These are phyloP conservation scores for Serendipita sp. DNA, from an alignment of 768 basidiomycete species.

Conservation along the genomic window DNA sequence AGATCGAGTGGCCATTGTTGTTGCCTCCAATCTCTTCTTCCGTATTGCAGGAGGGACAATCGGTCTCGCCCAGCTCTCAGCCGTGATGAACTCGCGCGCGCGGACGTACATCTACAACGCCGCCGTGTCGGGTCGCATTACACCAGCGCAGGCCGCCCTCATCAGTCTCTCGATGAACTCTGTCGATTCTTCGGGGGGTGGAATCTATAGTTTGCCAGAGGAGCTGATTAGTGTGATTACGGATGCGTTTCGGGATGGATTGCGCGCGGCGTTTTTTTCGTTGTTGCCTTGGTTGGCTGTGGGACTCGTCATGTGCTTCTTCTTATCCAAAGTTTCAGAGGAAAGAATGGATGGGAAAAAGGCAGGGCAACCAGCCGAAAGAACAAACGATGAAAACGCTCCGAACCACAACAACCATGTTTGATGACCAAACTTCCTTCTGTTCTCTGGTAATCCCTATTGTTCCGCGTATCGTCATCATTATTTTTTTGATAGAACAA, in stretches of 20 bases:
- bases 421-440: no score
- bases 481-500: no score
- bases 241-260: constrained; percentile 28
- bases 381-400: no score
- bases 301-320: constrained; percentile 22
- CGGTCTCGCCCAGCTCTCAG: constrained; percentile 37
- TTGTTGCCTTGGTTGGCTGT: constrained; percentile 34
- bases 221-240: constrained; percentile 23
- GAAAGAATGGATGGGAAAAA: neutral
- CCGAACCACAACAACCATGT: no score
- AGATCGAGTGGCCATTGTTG: constrained; percentile 28
- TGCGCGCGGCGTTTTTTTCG: constrained; percentile 31
- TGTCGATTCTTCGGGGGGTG: constrained; percentile 22
- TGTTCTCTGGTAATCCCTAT: no score
- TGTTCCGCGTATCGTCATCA: no score
- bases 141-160: constrained; percentile 17
- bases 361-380: no score
- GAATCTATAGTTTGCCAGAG: constrained; percentile 24
- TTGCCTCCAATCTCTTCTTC: constrained; percentile 31
- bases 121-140: constrained; percentile 19
- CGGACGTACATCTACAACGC: constrained; percentile 20
- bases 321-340: constrained; percentile 26
- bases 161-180: constrained; percentile 18
- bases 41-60: constrained; percentile 36
- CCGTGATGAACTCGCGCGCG: constrained; percentile 32